Conservation (phyloP, 768 basidiomycete genomes). For the Auriscalpium microsporum region DNA sequence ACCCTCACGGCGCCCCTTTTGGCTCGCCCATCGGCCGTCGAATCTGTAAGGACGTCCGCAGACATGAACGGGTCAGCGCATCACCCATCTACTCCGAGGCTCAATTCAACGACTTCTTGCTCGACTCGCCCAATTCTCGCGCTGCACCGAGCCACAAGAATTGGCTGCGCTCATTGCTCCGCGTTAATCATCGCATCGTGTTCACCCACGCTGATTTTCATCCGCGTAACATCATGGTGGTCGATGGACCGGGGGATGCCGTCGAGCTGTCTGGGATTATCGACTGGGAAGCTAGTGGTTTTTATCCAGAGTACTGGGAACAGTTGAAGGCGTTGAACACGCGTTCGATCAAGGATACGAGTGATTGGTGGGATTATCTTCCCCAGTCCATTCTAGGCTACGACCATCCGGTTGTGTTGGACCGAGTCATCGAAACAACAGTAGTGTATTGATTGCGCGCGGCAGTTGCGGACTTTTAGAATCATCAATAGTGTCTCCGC, state of each 20-base stretch:
- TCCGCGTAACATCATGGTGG: conserved; percentile 2
- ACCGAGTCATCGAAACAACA: no score
- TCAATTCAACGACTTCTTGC: conserved; percentile 13
- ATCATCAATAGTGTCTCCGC: no score
- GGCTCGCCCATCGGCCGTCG: conserved; percentile 3
- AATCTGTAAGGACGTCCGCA: conserved; percentile 10
- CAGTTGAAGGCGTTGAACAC: conserved; percentile 14
- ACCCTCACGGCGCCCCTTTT: conserved; percentile 1
- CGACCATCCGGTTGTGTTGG: conserved; percentile 3
- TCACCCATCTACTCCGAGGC: conserved; percentile 5
- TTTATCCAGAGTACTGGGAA: conserved; percentile 13
- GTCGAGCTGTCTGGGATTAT: conserved; percentile 9
- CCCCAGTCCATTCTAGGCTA: conserved; percentile 10
- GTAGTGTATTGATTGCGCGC: no score
- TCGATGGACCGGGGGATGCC: conserved; percentile 7
- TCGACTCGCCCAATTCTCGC: no score
- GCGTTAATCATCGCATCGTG: neutral
- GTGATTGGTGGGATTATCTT: conserved; percentile 18
- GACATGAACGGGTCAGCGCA: neutral
- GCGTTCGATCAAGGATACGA: conserved; percentile 5
- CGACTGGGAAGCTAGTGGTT: conserved; percentile 11
- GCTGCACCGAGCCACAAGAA: no score
- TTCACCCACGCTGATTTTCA: conserved; percentile 2
- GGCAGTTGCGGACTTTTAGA: no score
- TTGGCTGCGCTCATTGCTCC: no score